A percentile compares a stretch with the other conserved stretches of the same genome.
Evolutionary conservation across 805 yeast species (phyloP).

Genomic region (Saturnispora halmiae): DNA sequence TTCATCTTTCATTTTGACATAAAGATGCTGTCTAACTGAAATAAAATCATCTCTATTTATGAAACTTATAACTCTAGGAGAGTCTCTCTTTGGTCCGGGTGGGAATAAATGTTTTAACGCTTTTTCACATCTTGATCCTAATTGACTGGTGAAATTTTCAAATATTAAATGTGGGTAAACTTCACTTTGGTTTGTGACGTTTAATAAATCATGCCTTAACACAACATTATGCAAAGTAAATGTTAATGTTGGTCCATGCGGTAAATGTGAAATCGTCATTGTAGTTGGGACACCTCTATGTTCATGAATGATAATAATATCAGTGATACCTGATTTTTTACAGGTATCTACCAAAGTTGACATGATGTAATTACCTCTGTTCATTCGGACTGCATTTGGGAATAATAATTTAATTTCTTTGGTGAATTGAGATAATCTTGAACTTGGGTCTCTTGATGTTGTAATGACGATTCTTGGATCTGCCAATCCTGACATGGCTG

Average conservation of each 20-base stretch:
- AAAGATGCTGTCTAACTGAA: slow-evolving; percentile 90
- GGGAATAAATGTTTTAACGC: slow-evolving; percentile 87
- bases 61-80: slow-evolving; percentile 88
- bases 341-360: slow-evolving; percentile 80
- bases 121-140: slow-evolving; percentile 76
- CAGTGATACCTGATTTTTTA: slow-evolving; percentile 67
- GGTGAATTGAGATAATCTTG: slow-evolving; percentile 79
- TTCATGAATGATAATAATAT: slow-evolving; percentile 80
- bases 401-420: slow-evolving; percentile 85
- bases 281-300: slow-evolving; percentile 98
- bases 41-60: slow-evolving; percentile 86
- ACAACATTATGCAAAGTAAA: slow-evolving; percentile 93
- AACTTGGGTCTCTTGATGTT: slow-evolving; percentile 85
- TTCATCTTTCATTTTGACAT: slow-evolving; percentile 76
- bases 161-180: slow-evolving; percentile 90
- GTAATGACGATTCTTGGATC: slow-evolving; percentile 92
- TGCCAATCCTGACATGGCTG: slow-evolving; percentile 72
- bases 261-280: slow-evolving; percentile 85
- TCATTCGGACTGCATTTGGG: slow-evolving; percentile 81
- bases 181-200: slow-evolving; percentile 82
- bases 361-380: slow-evolving; percentile 88
- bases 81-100: slow-evolving; percentile 89
- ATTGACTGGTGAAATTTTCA: slow-evolving; percentile 72
- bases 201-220: slow-evolving; percentile 81
- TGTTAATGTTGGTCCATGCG: slow-evolving; percentile 95